Evolutionary conservation across 345 rosid genomes (phyloP).

Genomic region (rapeseed (Brassica napus)): DNA sequence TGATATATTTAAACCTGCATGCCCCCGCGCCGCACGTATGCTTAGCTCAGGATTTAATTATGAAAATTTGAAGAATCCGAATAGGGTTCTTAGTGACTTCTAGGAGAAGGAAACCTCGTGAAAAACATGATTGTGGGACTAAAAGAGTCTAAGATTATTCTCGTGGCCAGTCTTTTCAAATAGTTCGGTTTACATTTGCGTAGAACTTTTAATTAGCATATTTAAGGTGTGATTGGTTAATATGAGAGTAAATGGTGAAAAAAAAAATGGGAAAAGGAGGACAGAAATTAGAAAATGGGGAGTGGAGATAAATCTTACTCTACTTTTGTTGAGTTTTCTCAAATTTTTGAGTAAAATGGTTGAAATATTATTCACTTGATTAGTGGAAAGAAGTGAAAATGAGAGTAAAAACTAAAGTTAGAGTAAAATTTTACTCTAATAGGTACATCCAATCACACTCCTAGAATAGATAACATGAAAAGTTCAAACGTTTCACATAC

Average conservation of each 20-base stretch:
- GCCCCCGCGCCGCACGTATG: background rate
- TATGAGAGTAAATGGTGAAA: too few relatives aligned
- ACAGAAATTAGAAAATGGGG: too few relatives aligned
- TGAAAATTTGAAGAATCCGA: constrained; percentile 27
- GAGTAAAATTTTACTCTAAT: too few relatives aligned
- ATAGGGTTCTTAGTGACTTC: constrained; percentile 32
- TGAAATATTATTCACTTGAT: too few relatives aligned
- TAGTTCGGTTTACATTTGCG: constrained; percentile 16
- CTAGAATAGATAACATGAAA: background rate
- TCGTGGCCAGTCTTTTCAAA: background rate
- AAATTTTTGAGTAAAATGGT: too few relatives aligned
- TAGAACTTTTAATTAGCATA: background rate
- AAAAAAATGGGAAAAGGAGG: too few relatives aligned
- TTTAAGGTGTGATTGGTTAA: background rate
- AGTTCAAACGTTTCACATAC: background rate
- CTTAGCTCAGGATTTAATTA: constrained; percentile 3
- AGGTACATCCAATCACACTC: too few relatives aligned
- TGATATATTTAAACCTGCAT: background rate
- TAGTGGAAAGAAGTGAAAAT: too few relatives aligned
- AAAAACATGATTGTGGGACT: constrained; percentile 4
- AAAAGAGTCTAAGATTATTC: constrained; percentile 19
- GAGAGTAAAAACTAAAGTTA: too few relatives aligned
- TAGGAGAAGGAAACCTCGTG: constrained; percentile 9
- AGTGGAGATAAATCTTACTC: too few relatives aligned
- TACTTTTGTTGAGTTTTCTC: too few relatives aligned